Conservation (phyloP, 2,329 filamentous ascomycete species). For the Domatiomyces catenatus region DNA sequence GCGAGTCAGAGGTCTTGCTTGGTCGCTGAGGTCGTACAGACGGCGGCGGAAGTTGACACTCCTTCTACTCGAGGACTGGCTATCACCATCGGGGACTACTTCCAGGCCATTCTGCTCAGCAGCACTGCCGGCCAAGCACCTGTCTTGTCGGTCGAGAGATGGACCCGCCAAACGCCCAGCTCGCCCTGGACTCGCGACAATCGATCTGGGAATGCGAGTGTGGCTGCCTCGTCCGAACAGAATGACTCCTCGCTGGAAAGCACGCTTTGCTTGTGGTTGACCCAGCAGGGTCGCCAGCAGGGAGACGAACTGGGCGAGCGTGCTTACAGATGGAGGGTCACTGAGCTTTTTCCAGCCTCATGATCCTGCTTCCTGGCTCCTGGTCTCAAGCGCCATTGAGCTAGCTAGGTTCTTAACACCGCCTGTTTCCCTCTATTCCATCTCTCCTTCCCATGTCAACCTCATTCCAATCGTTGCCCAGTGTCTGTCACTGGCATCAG, state of each 20-base stretch:
- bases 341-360: neutral
- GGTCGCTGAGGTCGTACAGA: conserved; percentile 5
- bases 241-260: neutral
- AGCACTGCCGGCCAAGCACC: neutral
- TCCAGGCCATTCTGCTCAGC: conserved; percentile 10
- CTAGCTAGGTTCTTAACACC: no score
- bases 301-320: neutral
- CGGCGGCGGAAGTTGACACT: neutral
- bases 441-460: no score
- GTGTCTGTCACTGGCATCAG: no score
- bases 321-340: neutral
- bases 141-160: conserved; percentile 8
- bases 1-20: conserved; percentile 22
- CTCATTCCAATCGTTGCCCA: no score
- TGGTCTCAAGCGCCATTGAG: no score
- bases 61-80: conserved; percentile 7
- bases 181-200: neutral
- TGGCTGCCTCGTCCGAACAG: neutral
- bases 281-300: neutral
- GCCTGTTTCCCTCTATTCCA: no score
- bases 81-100: conserved; percentile 11
- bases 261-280: neutral
- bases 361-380: neutral
- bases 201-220: neutral
- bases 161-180: neutral